A percentile compares a stretch with the other conserved stretches of the same genome.
Conservation (phyloP, 2,329 filamentous ascomycete species). For the Leptographium lundbergii region DNA sequence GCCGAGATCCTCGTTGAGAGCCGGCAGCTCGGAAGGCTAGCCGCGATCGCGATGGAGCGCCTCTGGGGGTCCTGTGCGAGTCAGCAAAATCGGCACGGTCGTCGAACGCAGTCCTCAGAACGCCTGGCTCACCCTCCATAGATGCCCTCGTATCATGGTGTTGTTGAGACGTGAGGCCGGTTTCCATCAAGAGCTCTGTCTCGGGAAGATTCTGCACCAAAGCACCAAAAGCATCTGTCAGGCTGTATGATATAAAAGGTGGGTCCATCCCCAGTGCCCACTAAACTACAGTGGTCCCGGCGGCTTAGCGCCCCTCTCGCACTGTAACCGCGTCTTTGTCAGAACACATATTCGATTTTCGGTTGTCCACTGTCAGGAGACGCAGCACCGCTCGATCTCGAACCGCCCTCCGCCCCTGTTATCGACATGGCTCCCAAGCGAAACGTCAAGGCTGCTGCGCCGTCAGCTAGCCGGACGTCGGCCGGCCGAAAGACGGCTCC, state of each 20-base stretch:
- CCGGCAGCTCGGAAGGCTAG: not conserved
- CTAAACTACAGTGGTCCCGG: not conserved
- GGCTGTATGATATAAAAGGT: not conserved
- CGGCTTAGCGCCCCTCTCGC: not conserved
- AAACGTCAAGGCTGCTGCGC: constrained; percentile 8
- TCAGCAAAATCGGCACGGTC: not conserved
- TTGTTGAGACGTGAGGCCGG: not conserved
- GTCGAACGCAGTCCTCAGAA: not conserved
- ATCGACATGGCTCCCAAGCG: constrained; percentile 9
- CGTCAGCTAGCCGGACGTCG: constrained; percentile 7
- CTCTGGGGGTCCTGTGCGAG: constrained; percentile 1
- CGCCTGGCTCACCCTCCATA: constrained; percentile 3
- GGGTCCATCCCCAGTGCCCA: not conserved
- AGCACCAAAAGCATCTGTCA: no score
- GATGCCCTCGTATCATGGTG: constrained; percentile 8
- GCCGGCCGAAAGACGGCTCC: not conserved
- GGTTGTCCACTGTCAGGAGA: not conserved
- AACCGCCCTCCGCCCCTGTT: not conserved
- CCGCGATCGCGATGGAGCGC: constrained; percentile 1
- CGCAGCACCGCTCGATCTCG: not conserved
- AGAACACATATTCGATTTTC: not conserved
- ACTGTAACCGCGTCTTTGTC: not conserved
- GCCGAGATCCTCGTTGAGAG: not conserved
- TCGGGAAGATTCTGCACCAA: not conserved
- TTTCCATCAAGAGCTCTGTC: not conserved